Evolutionary conservation across 176 grass and related monocot genomes (phyloP).

Genomic region (Musa troglodytarum): DNA sequence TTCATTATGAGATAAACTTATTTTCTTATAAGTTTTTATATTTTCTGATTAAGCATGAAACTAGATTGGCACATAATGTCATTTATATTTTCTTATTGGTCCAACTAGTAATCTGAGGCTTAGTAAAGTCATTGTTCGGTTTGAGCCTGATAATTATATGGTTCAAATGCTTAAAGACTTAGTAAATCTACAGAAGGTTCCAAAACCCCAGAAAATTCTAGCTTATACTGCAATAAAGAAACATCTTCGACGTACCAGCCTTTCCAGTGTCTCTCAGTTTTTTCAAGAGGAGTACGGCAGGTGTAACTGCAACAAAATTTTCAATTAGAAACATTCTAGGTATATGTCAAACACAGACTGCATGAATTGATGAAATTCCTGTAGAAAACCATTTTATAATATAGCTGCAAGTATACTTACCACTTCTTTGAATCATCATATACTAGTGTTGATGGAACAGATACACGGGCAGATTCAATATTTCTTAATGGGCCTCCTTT

Average conservation of each 20-base stretch:
- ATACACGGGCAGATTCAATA: constrained; percentile 74
- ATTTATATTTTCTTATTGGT: too few relatives aligned
- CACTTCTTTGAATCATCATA: constrained; percentile 82
- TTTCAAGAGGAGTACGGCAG: constrained; percentile 70
- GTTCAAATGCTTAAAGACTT: too few relatives aligned
- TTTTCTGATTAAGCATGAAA: too few relatives aligned
- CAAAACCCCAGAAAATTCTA: neutral
- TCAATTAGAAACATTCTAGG: neutral
- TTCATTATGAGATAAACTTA: too few relatives aligned
- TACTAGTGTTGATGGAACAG: constrained; percentile 74
- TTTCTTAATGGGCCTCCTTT: constrained; percentile 77
- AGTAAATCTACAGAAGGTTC: neutral
- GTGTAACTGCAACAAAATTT: constrained; percentile 53
- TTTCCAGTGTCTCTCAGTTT: constrained; percentile 93
- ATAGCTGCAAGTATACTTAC: constrained; percentile 25
- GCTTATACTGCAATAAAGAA: neutral
- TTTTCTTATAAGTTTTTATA: too few relatives aligned
- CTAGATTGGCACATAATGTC: too few relatives aligned
- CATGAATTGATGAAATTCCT: neutral
- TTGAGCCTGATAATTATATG: too few relatives aligned
- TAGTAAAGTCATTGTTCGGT: too few relatives aligned
- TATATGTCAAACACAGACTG: constrained; percentile 8
- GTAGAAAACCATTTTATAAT: neutral
- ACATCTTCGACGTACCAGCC: too few relatives aligned
- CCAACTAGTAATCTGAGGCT: too few relatives aligned